Evolutionary conservation across 441 rosid species (phyloP).

Genomic region (Erodium texanum): DNA sequence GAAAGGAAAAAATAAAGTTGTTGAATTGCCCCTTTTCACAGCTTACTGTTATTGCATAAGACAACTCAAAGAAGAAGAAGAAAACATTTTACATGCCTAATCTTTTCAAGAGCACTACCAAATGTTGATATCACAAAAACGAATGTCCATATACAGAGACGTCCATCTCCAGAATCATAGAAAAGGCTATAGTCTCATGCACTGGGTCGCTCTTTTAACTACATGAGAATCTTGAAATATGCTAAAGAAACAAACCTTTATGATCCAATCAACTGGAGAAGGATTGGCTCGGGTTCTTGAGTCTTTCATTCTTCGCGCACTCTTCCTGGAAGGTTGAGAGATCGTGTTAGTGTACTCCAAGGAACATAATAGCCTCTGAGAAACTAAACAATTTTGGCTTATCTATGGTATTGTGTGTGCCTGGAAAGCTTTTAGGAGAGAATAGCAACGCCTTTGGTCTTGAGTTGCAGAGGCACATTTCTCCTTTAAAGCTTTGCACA

Average conservation of each 20-base stretch:
- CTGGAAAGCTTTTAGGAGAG: slow-evolving; percentile 52
- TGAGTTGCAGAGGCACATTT: slow-evolving; percentile 46
- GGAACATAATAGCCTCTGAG: not conserved
- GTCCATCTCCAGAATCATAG: too few species aligned
- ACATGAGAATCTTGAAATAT: not conserved
- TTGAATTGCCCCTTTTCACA: too few species aligned
- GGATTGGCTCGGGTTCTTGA: slow-evolving; percentile 18
- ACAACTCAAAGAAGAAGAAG: too few species aligned
- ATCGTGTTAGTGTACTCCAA: not conserved
- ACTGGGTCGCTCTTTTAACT: too few species aligned
- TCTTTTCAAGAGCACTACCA: too few species aligned
- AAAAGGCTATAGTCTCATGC: too few species aligned
- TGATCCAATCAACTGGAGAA: too few species aligned
- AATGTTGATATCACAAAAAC: too few species aligned
- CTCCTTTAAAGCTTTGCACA: slow-evolving; percentile 41
- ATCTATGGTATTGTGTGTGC: slow-evolving; percentile 21
- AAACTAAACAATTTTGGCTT: not conserved
- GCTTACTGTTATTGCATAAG: too few species aligned
- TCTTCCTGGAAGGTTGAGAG: slow-evolving; percentile 41
- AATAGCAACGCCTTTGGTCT: slow-evolving; percentile 48
- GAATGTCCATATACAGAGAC: too few species aligned
- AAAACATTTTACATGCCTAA: too few species aligned
- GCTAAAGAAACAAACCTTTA: not conserved
- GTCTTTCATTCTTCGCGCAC: slow-evolving; percentile 47
- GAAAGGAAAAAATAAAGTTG: too few species aligned